Base-by-base conservation (phyloP, 2,329 filamentous ascomycete genomes). In the Neonectria magnoliae region DNA sequence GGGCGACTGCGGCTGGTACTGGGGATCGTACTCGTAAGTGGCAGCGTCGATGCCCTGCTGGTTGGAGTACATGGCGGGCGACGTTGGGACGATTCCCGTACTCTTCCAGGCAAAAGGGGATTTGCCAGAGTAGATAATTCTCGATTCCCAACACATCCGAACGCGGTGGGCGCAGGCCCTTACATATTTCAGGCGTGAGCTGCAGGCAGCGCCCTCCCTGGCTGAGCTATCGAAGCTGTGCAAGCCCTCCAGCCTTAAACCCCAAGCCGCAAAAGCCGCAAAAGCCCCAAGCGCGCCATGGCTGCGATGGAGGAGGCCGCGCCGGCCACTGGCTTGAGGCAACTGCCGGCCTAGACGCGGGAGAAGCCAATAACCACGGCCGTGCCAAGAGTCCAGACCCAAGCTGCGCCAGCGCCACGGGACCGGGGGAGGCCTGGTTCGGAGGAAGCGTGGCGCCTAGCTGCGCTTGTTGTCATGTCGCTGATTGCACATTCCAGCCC, bases 1-100 rank as follows among this genome's bases (percentile, higher is more conserved):
- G 27, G 70, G 68, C 22, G 70, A 65, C 60, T 71, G 69, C 16
- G 71, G 71, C 54, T 71, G 67, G 55, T 74, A 74, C 38, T 64
- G 68, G 25, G 67, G 68, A 18, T 67, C 52, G 53, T 65, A 68
- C 54, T 57, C 57, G 57, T 65, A 60, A 18, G 57, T 54, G 27
- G 62, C 36, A 27, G 68, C 57, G 54, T 67, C 57, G 48, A 55
- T 42, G n/a, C 70, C 63, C 44, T 57, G 60, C 58, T 69, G 69
- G 6, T 57, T 53, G 41, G 70, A 64, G 56, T 68, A 65, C 72
- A 74, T 74, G 42, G n/a, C 50, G 44, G 44, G 45, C 41, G 22
- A 59, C 48, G 33, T n/a, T 42, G 20, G 2, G 51, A 18, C 29
- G 42, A 57, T 56, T 62, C 29, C 36, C 52, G 48, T 45, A 27